phyloP scores from a whole-genome alignment of 805 yeast genomes.

The Cyberlindnera bimundalis region DNA sequence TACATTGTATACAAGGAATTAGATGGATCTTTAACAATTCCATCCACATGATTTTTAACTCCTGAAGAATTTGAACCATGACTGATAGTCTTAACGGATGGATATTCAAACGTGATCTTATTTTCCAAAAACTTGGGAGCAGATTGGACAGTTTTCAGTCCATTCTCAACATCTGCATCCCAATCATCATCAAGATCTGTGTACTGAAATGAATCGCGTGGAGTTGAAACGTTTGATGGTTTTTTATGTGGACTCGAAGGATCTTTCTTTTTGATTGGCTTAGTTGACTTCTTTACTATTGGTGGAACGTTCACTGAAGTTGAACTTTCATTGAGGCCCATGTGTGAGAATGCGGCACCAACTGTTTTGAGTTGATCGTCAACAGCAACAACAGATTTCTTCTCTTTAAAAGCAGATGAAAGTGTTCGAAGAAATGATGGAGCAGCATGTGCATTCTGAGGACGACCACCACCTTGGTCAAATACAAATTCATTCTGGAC shows the following conservation, averaged over 20 bases:
- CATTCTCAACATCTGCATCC: conserved; percentile 71
- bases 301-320: conserved; percentile 11
- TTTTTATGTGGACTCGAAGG: conserved; percentile 11
- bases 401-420: conserved; percentile 28
- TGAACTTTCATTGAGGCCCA: conserved; percentile 34
- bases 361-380: conserved; percentile 38
- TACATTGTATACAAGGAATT: conserved; percentile 37
- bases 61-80: conserved; percentile 20
- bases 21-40: conserved; percentile 28
- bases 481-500: conserved; percentile 56
- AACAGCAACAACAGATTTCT: conserved; percentile 29
- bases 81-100: conserved; percentile 26
- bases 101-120: conserved; percentile 27
- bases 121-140: conserved; percentile 31
- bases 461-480: conserved; percentile 67
- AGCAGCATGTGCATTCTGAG: conserved; percentile 49
- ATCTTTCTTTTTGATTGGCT: conserved; percentile 10
- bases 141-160: conserved; percentile 22
- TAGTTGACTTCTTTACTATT: conserved; percentile 17
- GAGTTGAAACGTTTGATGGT: conserved; percentile 19
- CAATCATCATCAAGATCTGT: conserved; percentile 87
- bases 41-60: conserved; percentile 21
- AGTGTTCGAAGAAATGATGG: conserved; percentile 28
- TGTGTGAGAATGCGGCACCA: conserved; percentile 56
- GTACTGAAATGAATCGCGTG: conserved; percentile 38